These are phyloP conservation scores for Colletotrichum incanum DNA, from an alignment of 2,329 filamentous ascomycete genomes.

Conservation along the genomic window DNA sequence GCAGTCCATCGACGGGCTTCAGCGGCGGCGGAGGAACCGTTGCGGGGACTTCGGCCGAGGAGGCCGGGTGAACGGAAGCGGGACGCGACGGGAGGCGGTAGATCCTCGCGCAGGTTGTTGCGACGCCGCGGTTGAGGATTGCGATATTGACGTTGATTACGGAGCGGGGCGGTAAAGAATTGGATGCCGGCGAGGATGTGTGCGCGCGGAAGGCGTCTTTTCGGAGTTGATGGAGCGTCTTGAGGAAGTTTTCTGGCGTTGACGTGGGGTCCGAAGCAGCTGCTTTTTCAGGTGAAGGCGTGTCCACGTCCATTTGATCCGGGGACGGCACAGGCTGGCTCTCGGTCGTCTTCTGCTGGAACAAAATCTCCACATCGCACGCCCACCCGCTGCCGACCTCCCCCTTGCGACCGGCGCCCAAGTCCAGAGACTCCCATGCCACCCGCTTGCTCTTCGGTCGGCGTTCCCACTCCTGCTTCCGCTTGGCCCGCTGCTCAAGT, in stretches of 20 bases:
- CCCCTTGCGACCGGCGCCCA: conserved; percentile 82
- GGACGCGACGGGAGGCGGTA: conserved; percentile 81
- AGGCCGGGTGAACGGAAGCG: conserved; percentile 46
- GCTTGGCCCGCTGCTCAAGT: conserved; percentile 71
- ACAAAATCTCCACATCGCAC: conserved; percentile 86
- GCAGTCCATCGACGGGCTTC: conserved; percentile 50
- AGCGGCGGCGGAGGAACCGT: conserved; percentile 53
- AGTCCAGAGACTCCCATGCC: conserved; percentile 81
- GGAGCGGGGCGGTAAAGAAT: conserved; percentile 53
- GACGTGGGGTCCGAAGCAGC: conserved; percentile 42
- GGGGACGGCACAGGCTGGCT: background rate
- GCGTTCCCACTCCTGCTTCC: conserved; percentile 79
- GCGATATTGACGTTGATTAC: conserved; percentile 77
- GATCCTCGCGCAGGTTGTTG: conserved; percentile 81
- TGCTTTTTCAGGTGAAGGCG: conserved; percentile 38
- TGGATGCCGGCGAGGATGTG: conserved; percentile 45
- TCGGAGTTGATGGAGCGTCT: conserved; percentile 32
- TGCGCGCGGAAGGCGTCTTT: conserved; percentile 52
- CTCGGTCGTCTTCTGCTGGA: conserved; percentile 55
- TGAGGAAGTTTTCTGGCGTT: conserved; percentile 28
- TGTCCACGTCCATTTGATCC: conserved; percentile 42
- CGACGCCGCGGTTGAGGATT: conserved; percentile 79
- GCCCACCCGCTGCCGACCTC: conserved; percentile 87
- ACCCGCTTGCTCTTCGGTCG: conserved; percentile 86
- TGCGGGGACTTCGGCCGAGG: conserved; percentile 63